Conservation (phyloP, 208 protist species). For the Porcisia deanei region DNA sequence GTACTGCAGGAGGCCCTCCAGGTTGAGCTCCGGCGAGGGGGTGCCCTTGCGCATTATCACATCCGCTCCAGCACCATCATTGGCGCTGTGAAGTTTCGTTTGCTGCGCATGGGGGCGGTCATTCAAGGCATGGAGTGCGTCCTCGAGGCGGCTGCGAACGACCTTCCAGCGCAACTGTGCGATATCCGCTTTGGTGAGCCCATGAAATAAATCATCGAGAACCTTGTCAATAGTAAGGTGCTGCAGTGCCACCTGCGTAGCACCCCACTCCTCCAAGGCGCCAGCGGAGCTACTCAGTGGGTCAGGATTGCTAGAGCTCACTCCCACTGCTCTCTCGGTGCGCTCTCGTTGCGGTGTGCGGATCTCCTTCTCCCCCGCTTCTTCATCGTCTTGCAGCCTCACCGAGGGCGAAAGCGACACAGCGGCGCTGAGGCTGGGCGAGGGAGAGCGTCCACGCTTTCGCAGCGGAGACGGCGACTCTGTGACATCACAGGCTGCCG, state of each 20-base stretch:
- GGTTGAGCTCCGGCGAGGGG: background rate
- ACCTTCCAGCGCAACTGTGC: constrained; percentile 59
- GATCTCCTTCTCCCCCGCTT: background rate
- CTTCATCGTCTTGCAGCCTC: background rate
- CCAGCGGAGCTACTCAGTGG: background rate
- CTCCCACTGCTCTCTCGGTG: constrained; percentile 20
- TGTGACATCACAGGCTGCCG: background rate
- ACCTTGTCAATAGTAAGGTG: constrained; percentile 26
- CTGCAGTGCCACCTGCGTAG: constrained; percentile 11
- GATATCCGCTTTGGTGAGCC: constrained; percentile 51
- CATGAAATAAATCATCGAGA: constrained; percentile 37
- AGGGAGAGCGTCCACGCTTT: constrained; percentile 19
- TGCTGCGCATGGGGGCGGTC: background rate
- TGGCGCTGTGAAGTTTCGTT: background rate
- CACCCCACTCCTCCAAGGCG: background rate
- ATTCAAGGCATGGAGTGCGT: constrained; percentile 19
- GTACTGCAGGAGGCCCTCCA: constrained; percentile 48
- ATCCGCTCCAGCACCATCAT: background rate
- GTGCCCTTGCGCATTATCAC: background rate
- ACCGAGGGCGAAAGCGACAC: constrained; percentile 24
- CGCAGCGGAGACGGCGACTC: background rate
- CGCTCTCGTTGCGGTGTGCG: constrained; percentile 4
- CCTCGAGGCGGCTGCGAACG: constrained; percentile 38
- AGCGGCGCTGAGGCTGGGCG: background rate
- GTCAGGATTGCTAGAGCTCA: background rate